Conservation (phyloP, 2,329 filamentous ascomycete species). For the Claviceps maximensis region DNA sequence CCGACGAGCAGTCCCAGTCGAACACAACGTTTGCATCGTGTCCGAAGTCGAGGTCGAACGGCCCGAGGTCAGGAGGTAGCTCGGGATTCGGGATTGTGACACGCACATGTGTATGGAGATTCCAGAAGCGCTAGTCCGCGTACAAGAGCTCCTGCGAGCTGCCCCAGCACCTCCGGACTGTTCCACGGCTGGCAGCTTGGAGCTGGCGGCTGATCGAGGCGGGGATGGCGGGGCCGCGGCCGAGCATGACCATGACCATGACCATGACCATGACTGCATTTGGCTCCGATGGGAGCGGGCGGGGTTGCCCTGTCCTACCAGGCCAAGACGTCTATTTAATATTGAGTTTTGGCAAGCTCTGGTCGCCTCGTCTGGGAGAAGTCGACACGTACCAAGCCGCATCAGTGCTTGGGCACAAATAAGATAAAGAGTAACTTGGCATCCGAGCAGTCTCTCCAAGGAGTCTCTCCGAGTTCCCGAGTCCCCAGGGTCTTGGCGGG, state of each 20-base stretch:
- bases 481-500: background rate
- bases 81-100: slow-evolving; percentile 10
- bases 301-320: too few relatives aligned
- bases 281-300: too few relatives aligned
- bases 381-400: too few relatives aligned
- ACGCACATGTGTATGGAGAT: too few relatives aligned
- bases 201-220: background rate
- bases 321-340: too few relatives aligned
- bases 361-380: too few relatives aligned
- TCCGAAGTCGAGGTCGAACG: background rate
- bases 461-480: background rate
- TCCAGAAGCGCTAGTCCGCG: background rate
- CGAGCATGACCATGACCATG: too few relatives aligned
- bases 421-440: too few relatives aligned
- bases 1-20: background rate
- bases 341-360: too few relatives aligned
- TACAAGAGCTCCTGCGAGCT: background rate
- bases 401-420: too few relatives aligned
- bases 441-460: too few relatives aligned
- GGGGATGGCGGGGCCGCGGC: background rate
- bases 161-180: background rate
- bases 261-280: too few relatives aligned
- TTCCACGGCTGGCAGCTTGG: background rate
- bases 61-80: background rate
- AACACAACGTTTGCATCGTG: background rate